Base-by-base conservation (phyloP, 1,284 basidiomycete species). In the Lignosus rhinocerotis region DNA sequence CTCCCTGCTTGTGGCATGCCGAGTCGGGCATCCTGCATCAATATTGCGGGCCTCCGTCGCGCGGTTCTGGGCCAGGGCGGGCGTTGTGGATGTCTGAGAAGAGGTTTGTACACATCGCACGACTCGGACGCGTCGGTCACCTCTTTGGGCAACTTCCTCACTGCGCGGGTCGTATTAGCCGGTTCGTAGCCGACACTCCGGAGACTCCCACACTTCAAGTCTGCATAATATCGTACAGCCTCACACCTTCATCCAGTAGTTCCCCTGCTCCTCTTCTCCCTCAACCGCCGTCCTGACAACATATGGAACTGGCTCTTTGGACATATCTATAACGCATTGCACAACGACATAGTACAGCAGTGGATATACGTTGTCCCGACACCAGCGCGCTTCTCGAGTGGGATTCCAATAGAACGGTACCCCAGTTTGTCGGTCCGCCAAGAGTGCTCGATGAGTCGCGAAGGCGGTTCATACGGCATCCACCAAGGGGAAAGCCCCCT, bases 391-490 rank as follows among this genome's bases (percentile, higher is more conserved):
- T n/a, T 16, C 25, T 49, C 21, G 21, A 14, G 21, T 25, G 10
- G 3, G 8, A 45, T 44, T 51, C 51, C 51, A 43, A 43, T 45
- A 19, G 36, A 39, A 32, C 49, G 55, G 55, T 34, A 54, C 34
- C 47, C 62, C 62, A 53, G 21, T 60, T 54, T 42, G 45, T 60
- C 62, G 62, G 62, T 58, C 32, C 62, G 38, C 43, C 42, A 4
- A 34, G 48, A 42, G 14, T 30, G 19, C n/a, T 17, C 49, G 2
- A 47, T 33, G 45, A 41, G 31, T 19, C 39, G 42, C 50, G 12
- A 21, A 21, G 30, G 47, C 53, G 34, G 36, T 16, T 21, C 43
- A 14, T 17, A 16, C 25, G 31, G 49, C 16, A 34, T 42, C 38
- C 33, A 43, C 14, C 31, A 31, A 16, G 17, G 38, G 34, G 17